phyloP scores from a whole-genome alignment of 2,329 filamentous ascomycete species.

The Byssochlamys sp. region DNA sequence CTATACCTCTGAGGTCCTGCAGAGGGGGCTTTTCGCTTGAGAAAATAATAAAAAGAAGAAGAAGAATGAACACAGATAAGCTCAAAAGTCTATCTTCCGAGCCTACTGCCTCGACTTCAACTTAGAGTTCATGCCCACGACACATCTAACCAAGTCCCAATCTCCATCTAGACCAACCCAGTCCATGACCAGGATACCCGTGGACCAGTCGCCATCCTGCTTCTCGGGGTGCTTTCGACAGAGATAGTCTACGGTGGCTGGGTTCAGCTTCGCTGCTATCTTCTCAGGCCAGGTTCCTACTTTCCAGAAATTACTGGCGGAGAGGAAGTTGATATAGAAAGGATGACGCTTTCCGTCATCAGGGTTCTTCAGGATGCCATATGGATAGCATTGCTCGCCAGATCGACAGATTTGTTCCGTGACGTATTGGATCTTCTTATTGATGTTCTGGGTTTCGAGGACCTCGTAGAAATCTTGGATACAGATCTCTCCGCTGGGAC shows the following conservation, averaged over 20 bases:
- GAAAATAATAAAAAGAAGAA: constrained; percentile 3
- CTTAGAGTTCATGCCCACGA: constrained; percentile 82
- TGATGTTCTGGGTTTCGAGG: constrained; percentile 61
- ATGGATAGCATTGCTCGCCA: constrained; percentile 40
- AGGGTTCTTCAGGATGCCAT: constrained; percentile 26
- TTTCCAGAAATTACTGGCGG: constrained; percentile 89
- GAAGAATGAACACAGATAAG: neutral
- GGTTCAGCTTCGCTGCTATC: constrained; percentile 80
- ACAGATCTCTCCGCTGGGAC: constrained; percentile 62
- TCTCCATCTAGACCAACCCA: constrained; percentile 81
- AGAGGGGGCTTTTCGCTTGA: neutral
- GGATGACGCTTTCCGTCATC: constrained; percentile 46
- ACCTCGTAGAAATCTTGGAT: constrained; percentile 96
- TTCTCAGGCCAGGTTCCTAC: constrained; percentile 84
- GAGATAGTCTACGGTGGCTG: constrained; percentile 54
- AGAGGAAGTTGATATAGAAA: constrained; percentile 83
- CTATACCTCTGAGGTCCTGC: neutral
- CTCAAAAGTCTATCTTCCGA: no score
- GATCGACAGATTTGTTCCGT: constrained; percentile 69
- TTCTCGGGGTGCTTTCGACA: constrained; percentile 44
- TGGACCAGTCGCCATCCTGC: constrained; percentile 58
- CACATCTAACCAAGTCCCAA: constrained; percentile 80
- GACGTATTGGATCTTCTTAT: constrained; percentile 66
- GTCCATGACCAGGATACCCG: constrained; percentile 83
- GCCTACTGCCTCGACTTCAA: constrained; percentile 27